Evolutionary conservation across 768 basidiomycete species (phyloP).

Genomic region (Russula compacta): DNA sequence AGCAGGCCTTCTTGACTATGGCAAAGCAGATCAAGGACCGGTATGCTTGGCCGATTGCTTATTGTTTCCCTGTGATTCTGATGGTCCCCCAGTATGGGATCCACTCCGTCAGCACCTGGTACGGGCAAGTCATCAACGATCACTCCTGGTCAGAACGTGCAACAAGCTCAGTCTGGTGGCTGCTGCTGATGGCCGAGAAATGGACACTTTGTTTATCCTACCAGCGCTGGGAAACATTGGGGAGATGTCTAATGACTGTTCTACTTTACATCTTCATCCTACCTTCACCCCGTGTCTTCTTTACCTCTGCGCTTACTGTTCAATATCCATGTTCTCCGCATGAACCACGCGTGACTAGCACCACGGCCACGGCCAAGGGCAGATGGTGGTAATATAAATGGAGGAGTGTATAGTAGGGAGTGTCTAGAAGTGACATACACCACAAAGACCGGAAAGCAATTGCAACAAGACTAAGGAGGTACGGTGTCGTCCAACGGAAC

Average conservation of each 20-base stretch:
- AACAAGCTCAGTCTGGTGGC: constrained; percentile 59
- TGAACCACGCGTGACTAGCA: constrained; percentile 1
- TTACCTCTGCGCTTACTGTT: constrained; percentile 17
- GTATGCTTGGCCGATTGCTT: constrained; percentile 31
- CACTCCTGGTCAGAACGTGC: constrained; percentile 76
- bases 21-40: constrained; percentile 94
- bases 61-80: not conserved
- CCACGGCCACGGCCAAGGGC: not conserved
- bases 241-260: constrained; percentile 19
- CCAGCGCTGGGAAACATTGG: constrained; percentile 15
- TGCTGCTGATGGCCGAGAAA: constrained; percentile 57
- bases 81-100: constrained; percentile 60
- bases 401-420: not conserved
- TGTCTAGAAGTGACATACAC: not conserved
- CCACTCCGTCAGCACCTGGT: constrained; percentile 63
- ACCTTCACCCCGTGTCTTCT: constrained; percentile 17
- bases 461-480: constrained; percentile 11
- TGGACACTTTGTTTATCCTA: constrained; percentile 20
- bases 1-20: constrained; percentile 98
- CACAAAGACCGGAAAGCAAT: not conserved
- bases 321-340: constrained; percentile 16
- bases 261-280: constrained; percentile 17
- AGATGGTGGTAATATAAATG: not conserved
- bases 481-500: constrained; percentile 16
- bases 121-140: constrained; percentile 77